Evolutionary conservation across 352 stramenopile species (phyloP), one percentile per base, ranked within the genome.

Genomic region (Globisporangium paroecandrum): DNA sequence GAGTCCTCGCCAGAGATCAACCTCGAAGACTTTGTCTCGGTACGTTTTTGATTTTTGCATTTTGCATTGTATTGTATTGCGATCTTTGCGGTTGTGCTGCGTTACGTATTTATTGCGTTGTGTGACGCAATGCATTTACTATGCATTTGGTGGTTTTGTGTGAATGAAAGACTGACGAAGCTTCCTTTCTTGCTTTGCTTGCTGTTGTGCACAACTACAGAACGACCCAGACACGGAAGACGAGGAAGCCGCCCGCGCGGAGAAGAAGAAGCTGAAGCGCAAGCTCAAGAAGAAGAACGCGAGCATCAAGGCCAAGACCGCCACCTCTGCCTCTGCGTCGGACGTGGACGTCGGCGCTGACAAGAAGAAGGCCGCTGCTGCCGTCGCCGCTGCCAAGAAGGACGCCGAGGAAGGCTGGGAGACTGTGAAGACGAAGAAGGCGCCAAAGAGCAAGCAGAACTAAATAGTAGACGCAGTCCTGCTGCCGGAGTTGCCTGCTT

Each of bases 141-240:
- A 18, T 46, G 3, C 27, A n/a, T 32, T 63, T 29, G 41, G 10
- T 56, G 41, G 10, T 56, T 22, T 47, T 18, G 9, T 20, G 15
- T 56, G 24, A 32, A 38, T 15, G 4, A 24, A 13, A 4, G 24
- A 13, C 53, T 58, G 15, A 58, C 18, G 27, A 15, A 32, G 10
- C 5, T 25, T 24, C 59, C 8, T 75, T 67, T 13, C 5, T 25
- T 24, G 59, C 8, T 75, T 67, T 66, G 67, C 10, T 66, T 69
- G 59, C 62, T 76, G 46, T 34, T 65, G 25, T 59, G 5, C 56
- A 22, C 73, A 15, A 9, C 15, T 57, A 25, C 64, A 69, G 74
- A 84, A 94, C 69, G 85, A 87, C 68, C 84, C 86, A 53, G 86
- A 94, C 71, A 90, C 84, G 54, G 86, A 94, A 62, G 86, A 94